A percentile compares a stretch with the other conserved stretches of the same genome.
phyloP scores from a whole-genome alignment of 2,329 filamentous ascomycete genomes.

The Ascochyta viciae-villosae region DNA sequence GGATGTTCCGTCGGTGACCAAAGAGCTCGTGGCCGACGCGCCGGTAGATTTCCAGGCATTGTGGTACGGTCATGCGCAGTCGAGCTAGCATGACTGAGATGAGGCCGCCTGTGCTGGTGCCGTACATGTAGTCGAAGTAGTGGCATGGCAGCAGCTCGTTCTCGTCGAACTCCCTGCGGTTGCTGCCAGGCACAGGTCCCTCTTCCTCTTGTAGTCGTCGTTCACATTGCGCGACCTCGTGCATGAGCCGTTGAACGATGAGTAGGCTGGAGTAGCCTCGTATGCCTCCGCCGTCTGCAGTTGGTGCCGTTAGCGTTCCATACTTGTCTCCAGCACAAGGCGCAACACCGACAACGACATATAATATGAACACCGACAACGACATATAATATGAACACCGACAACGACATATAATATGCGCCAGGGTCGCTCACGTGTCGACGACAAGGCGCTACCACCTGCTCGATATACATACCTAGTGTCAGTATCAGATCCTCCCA shows the following conservation, averaged over 20 bases:
- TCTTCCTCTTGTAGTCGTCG: slow-evolving; percentile 54
- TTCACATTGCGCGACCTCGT: slow-evolving; percentile 56
- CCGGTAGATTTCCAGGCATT: slow-evolving; percentile 57
- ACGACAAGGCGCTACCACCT: neutral
- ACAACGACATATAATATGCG: neutral
- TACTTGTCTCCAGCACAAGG: neutral
- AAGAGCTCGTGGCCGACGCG: slow-evolving; percentile 58
- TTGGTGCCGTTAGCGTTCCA: slow-evolving; percentile 25
- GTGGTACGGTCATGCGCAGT: slow-evolving; percentile 57
- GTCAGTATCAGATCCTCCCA: slow-evolving; percentile 59
- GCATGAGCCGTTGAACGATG: slow-evolving; percentile 58
- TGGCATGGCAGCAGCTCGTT: slow-evolving; percentile 58
- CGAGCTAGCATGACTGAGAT: slow-evolving; percentile 60
- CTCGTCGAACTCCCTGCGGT: slow-evolving; percentile 45
- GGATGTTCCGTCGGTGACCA: slow-evolving; percentile 51
- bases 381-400: neutral
- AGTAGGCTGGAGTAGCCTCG: slow-evolving; percentile 59
- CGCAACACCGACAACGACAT: neutral
- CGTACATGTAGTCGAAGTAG: slow-evolving; percentile 63
- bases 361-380: neutral
- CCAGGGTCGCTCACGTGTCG: neutral
- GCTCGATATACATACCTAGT: slow-evolving; percentile 43
- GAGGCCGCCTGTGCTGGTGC: slow-evolving; percentile 60
- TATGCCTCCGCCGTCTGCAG: slow-evolving; percentile 57
- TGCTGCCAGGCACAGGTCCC: slow-evolving; percentile 38